phyloP scores from a whole-genome alignment of 768 basidiomycete species.

The Clitopilus hobsonii region DNA sequence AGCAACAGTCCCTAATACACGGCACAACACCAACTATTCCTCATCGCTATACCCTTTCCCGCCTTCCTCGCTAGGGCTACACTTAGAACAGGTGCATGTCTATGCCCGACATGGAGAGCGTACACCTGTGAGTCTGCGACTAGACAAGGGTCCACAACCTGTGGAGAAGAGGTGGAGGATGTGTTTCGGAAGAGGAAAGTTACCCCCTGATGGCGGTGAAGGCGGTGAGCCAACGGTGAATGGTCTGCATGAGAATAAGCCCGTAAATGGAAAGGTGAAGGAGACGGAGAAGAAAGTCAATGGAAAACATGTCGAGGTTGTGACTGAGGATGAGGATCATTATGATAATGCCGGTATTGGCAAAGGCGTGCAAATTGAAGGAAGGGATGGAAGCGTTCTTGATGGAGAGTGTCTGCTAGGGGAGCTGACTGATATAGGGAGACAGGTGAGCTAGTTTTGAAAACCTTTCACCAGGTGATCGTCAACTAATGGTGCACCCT shows the following conservation, averaged over 20 bases:
- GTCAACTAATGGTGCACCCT: neutral
- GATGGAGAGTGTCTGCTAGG: conserved; percentile 51
- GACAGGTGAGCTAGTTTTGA: conserved; percentile 38
- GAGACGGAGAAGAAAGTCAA: conserved; percentile 46
- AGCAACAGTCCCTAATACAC: neutral
- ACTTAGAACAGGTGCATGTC: conserved; percentile 69
- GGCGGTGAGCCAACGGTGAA: conserved; percentile 35
- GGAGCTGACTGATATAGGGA: conserved; percentile 66
- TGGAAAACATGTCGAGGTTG: no score
- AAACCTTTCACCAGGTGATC: conserved; percentile 1
- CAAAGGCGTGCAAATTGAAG: neutral
- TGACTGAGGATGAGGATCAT: neutral
- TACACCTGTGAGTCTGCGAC: conserved; percentile 67
- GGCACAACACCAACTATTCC: neutral
- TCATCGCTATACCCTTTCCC: conserved; percentile 43
- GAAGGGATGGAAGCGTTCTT: neutral
- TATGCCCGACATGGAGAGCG: conserved; percentile 78
- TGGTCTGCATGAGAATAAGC: conserved; percentile 58
- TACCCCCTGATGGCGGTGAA: conserved; percentile 9
- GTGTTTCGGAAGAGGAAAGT: conserved; percentile 45
- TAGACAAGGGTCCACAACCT: conserved; percentile 55
- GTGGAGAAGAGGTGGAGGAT: conserved; percentile 69
- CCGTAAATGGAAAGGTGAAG: conserved; percentile 42
- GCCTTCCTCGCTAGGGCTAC: conserved; percentile 43
- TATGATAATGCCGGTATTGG: neutral